phyloP scores from a whole-genome alignment of 305 asterid species.

The Coffea humblotiana region DNA sequence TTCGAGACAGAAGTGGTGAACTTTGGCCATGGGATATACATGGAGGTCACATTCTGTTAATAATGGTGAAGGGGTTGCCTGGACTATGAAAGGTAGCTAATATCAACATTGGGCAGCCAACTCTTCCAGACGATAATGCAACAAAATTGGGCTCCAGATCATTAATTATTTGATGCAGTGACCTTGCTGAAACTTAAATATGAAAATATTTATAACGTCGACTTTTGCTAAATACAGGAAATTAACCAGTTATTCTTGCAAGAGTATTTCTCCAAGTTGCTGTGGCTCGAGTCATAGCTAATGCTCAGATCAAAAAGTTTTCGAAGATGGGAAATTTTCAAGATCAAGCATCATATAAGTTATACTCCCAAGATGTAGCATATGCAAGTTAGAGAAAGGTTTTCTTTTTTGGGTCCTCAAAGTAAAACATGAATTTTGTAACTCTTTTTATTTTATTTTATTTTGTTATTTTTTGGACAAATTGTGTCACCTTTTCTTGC shows the following conservation, averaged over 20 bases:
- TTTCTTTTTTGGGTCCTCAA: too few relatives aligned
- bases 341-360: too few relatives aligned
- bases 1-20: neutral
- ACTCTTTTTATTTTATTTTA: too few relatives aligned
- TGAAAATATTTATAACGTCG: too few relatives aligned
- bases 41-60: constrained; percentile 12
- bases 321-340: neutral
- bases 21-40: neutral
- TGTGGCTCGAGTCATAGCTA: too few relatives aligned
- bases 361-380: too few relatives aligned
- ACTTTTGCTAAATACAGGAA: neutral
- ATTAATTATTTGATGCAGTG: neutral
- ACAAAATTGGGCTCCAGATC: constrained; percentile 21
- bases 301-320: neutral
- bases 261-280: too few relatives aligned
- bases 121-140: constrained; percentile 16
- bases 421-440: too few relatives aligned
- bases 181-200: neutral
- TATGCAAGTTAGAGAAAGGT: too few relatives aligned
- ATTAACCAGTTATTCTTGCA: neutral
- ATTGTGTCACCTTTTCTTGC: too few relatives aligned
- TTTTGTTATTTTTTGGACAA: too few relatives aligned
- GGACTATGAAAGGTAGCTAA: neutral
- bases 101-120: neutral
- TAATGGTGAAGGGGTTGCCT: constrained; percentile 9